Conservation (phyloP, 1,139 yeast species). For the Taphrina communis region DNA sequence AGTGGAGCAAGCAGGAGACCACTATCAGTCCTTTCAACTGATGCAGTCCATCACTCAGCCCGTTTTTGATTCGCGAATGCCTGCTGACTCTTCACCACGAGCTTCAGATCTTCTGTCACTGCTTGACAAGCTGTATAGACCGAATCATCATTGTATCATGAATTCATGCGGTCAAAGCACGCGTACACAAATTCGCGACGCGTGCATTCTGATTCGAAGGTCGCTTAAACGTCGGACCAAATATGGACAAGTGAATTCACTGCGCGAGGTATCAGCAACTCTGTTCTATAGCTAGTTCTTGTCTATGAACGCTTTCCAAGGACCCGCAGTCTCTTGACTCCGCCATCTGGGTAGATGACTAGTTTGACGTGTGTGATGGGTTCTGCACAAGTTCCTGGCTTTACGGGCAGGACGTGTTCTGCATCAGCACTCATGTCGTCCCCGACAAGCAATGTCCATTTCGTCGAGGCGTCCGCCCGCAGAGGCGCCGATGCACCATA, state of each 20-base stretch:
- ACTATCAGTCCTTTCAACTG: too few relatives aligned
- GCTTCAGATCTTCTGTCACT: too few relatives aligned
- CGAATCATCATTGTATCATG: not conserved
- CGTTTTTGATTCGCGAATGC: too few relatives aligned
- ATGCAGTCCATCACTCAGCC: too few relatives aligned
- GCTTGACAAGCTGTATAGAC: not conserved
- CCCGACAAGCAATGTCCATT: slow-evolving; percentile 72
- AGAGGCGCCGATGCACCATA: slow-evolving; percentile 53
- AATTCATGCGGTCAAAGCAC: slow-evolving; percentile 6
- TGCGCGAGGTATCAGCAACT: too few relatives aligned
- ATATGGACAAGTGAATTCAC: too few relatives aligned
- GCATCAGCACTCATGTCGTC: slow-evolving; percentile 76
- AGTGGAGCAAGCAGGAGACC: not conserved
- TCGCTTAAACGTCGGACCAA: slow-evolving; percentile 6
- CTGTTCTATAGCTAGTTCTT: not conserved
- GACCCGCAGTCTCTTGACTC: slow-evolving; percentile 86
- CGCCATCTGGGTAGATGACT: slow-evolving; percentile 93
- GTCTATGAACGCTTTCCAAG: slow-evolving; percentile 59
- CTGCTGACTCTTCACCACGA: too few relatives aligned
- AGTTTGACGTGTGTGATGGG: slow-evolving; percentile 69
- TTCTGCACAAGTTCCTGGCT: slow-evolving; percentile 39
- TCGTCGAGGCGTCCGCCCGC: slow-evolving; percentile 49
- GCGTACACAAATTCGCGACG: slow-evolving; percentile 20
- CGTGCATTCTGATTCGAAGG: slow-evolving; percentile 6
- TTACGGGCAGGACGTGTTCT: slow-evolving; percentile 66